Base-by-base conservation (phyloP, 2,329 filamentous ascomycete species). In the Calonectria henricotiae region DNA sequence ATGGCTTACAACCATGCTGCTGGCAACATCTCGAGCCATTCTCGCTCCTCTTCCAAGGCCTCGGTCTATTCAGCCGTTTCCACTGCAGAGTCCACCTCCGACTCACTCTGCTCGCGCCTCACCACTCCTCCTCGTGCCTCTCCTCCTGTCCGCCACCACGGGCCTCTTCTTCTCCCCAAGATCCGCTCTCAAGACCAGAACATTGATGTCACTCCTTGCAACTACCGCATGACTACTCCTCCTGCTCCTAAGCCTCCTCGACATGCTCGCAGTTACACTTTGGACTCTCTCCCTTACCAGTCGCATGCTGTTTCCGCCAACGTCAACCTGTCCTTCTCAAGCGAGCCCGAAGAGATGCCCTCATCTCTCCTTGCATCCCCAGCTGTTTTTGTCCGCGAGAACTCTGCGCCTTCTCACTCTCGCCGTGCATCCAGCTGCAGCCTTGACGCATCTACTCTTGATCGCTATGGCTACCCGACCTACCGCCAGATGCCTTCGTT, bases 171-270 rank as follows among this genome's bases (percentile, higher is more conserved):
- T 70, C 87, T 97, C 37, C 94, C 94, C 79, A 96, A 95, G 87
- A 95, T 97, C 84, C 90, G 94, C 71, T 90, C 90, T 46, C 94
- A 96, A 83, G 94, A 97, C 83, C 93, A 96, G 83, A 88, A 92
- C 71, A 89, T 94, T 71, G 90, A 91, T 74, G 89, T 89, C 46
- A 85, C 85, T 87, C 54, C 83, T 87, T 74, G 73, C 35, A 71
- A 81, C 76, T 83, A 79, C 75, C 86, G 80, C 74, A 81, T 73
- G 70, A 75, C 75, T 62, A 80, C 74, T 58, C 80, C 75, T 73
- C 74, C 74, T 47, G 75, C 78, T 58, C 76, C 73, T 39, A 70
- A 70, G 55, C 71, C 76, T 65, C 82, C 87, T 63, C 81, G 85
- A 13, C 89, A 91, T 78, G 80, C 82, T 46, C 85, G 89, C 73